phyloP scores from a whole-genome alignment of 805 yeast genomes.

The Candida golubevii region DNA sequence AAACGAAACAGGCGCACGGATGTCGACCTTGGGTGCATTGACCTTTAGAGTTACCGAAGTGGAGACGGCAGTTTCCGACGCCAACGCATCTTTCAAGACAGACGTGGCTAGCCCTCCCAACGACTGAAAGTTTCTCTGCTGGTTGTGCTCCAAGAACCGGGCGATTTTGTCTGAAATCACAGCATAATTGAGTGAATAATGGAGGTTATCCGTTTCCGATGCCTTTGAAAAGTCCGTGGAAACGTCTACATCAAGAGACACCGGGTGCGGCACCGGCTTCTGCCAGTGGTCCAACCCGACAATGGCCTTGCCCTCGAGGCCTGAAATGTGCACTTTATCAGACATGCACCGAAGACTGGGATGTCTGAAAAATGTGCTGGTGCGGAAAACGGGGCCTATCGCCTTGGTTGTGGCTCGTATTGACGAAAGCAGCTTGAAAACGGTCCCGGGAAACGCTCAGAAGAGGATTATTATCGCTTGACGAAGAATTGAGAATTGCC shows the following conservation, averaged over 20 bases:
- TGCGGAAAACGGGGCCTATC: slow-evolving; percentile 6
- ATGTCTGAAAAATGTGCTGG: background rate
- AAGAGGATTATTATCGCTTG: too few relatives aligned
- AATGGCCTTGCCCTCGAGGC: slow-evolving; percentile 56
- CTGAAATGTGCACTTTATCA: slow-evolving; percentile 46
- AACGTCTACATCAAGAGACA: slow-evolving; percentile 54
- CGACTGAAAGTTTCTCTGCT: slow-evolving; percentile 38
- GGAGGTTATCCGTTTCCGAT: slow-evolving; percentile 76
- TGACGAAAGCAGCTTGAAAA: slow-evolving; percentile 12
- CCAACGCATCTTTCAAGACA: slow-evolving; percentile 38
- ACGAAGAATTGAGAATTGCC: too few relatives aligned
- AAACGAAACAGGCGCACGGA: slow-evolving; percentile 41
- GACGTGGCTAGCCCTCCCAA: slow-evolving; percentile 45
- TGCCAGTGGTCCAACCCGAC: slow-evolving; percentile 77
- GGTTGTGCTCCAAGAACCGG: slow-evolving; percentile 43
- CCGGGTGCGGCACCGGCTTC: slow-evolving; percentile 61
- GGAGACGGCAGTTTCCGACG: slow-evolving; percentile 44
- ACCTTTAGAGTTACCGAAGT: slow-evolving; percentile 37
- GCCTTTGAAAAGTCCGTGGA: slow-evolving; percentile 68
- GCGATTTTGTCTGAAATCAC: slow-evolving; percentile 67
- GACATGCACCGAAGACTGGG: slow-evolving; percentile 14
- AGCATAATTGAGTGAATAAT: slow-evolving; percentile 84
- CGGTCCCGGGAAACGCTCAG: too few relatives aligned
- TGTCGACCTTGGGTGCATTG: slow-evolving; percentile 50
- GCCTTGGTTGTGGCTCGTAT: slow-evolving; percentile 8